Evolutionary conservation across 75 land plant species (phyloP).

Genomic region (Sequoia sempervirens): DNA sequence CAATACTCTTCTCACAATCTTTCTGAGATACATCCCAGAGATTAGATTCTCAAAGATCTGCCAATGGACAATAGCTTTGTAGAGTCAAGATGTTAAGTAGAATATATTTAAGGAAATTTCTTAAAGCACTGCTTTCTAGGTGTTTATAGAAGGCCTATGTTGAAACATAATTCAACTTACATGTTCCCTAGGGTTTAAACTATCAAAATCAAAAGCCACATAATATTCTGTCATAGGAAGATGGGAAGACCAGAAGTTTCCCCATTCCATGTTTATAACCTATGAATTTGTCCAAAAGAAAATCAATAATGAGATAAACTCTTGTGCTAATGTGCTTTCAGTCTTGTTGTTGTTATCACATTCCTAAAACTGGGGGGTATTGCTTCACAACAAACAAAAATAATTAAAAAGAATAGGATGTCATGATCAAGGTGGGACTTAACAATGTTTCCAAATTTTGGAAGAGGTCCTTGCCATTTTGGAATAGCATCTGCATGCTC

Average conservation of each 20-base stretch:
- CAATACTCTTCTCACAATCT: slow-evolving; percentile 63
- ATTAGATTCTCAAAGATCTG: slow-evolving; percentile 75
- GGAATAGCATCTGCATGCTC: slow-evolving; percentile 51
- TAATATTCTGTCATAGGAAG: slow-evolving; percentile 72
- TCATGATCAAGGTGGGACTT: slow-evolving; percentile 1
- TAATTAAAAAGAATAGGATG: neutral
- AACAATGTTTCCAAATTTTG: slow-evolving; percentile 59
- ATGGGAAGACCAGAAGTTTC: slow-evolving; percentile 63
- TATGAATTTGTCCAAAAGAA: slow-evolving; percentile 13
- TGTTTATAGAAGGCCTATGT: neutral
- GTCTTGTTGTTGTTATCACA: neutral
- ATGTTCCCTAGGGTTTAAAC: slow-evolving; percentile 65
- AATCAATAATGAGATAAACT: neutral
- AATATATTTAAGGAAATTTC: neutral
- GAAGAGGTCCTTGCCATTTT: slow-evolving; percentile 35
- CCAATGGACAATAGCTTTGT: neutral
- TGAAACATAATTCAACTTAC: slow-evolving; percentile 18
- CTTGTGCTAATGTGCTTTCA: neutral
- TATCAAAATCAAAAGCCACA: slow-evolving; percentile 53
- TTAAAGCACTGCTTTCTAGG: neutral
- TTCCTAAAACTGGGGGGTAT: neutral
- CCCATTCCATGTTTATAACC: slow-evolving; percentile 88
- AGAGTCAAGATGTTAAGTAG: neutral
- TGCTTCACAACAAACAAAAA: neutral
- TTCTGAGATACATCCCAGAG: slow-evolving; percentile 81